These are phyloP conservation scores for Penicillium aurantiogriseum DNA, from an alignment of 2,329 filamentous ascomycete species.

Conservation along the genomic window DNA sequence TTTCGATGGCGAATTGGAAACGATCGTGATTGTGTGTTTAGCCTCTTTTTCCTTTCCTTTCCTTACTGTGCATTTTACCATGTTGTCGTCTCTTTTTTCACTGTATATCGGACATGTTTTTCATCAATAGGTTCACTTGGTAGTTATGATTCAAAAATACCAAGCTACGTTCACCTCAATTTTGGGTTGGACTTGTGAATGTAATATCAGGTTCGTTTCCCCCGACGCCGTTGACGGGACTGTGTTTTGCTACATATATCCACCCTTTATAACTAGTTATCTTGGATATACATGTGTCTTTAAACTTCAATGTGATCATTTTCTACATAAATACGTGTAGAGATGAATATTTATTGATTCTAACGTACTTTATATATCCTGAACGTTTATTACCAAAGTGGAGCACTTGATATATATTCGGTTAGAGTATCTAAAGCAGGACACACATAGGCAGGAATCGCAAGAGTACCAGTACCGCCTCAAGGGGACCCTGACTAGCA, in stretches of 20 bases:
- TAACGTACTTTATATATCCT: too few species aligned
- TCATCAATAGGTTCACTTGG: neutral
- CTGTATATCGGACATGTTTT: conserved; percentile 7
- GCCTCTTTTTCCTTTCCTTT: conserved; percentile 1
- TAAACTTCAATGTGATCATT: too few species aligned
- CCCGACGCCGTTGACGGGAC: neutral
- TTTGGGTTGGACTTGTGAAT: neutral
- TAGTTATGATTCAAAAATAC: conserved; percentile 1
- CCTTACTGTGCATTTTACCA: neutral
- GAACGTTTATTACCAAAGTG: too few species aligned
- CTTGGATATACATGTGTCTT: neutral
- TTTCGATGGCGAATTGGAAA: conserved; percentile 3
- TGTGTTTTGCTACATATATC: neutral
- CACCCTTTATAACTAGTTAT: neutral
- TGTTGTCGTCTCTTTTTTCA: neutral
- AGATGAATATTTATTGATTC: neutral
- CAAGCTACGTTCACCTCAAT: neutral
- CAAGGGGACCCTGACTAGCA: neutral
- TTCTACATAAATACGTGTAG: neutral
- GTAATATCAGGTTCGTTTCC: neutral
- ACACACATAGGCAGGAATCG: neutral
- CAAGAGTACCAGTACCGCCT: neutral
- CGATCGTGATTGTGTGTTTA: neutral
- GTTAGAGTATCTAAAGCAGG: neutral
- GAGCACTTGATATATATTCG: too few species aligned